phyloP scores from a whole-genome alignment of 2,329 filamentous ascomycete genomes.

The Xylariaceae sp. region DNA sequence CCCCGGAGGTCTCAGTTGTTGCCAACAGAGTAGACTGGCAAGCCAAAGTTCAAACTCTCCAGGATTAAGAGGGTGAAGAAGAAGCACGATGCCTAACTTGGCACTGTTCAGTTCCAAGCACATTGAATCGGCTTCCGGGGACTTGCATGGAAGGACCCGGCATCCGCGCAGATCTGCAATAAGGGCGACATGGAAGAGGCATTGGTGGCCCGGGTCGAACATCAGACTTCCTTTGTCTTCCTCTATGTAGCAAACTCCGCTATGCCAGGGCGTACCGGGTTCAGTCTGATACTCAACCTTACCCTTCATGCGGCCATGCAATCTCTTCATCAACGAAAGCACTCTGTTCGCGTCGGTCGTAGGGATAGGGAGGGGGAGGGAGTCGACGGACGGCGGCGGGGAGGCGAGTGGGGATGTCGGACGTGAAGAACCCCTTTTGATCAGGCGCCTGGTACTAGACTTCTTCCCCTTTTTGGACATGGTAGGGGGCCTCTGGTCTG shows the following conservation, averaged over 20 bases:
- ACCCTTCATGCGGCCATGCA: conserved; percentile 77
- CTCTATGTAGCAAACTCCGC: conserved; percentile 73
- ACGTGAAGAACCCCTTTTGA: conserved; percentile 54
- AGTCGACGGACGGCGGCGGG: conserved; percentile 55
- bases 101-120: conserved; percentile 54
- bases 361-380: conserved; percentile 54
- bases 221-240: conserved; percentile 71
- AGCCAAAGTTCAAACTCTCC: conserved; percentile 76
- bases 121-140: conserved; percentile 39
- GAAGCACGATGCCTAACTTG: conserved; percentile 55
- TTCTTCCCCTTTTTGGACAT: conserved; percentile 43
- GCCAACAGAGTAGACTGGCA: conserved; percentile 76
- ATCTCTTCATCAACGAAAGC: conserved; percentile 69
- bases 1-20: conserved; percentile 63
- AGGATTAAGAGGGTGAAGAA: conserved; percentile 59
- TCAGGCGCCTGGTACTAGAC: conserved; percentile 45
- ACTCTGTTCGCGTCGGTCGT: conserved; percentile 69
- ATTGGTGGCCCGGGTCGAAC: conserved; percentile 66
- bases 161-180: conserved; percentile 74
- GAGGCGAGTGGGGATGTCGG: conserved; percentile 55
- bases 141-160: conserved; percentile 56
- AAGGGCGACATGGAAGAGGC: conserved; percentile 61
- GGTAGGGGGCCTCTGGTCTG: conserved; percentile 31
- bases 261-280: conserved; percentile 59
- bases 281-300: conserved; percentile 68